Conservation (phyloP, 2,329 filamentous ascomycete genomes). For the Akanthomyces uredinophilus region DNA sequence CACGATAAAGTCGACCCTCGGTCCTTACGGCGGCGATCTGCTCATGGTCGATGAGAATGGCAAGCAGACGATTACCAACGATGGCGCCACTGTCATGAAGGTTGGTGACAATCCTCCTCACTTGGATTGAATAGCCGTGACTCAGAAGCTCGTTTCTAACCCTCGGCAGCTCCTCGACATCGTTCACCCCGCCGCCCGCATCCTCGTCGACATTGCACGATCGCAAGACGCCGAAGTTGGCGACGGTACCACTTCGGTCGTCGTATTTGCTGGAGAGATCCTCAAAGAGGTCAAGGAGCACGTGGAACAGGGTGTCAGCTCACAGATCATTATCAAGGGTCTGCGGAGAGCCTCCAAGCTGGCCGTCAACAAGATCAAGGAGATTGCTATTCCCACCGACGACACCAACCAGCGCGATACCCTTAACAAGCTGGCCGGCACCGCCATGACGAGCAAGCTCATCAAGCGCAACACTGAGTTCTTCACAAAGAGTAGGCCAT, state of each 20-base stretch:
- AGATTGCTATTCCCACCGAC: constrained; percentile 83
- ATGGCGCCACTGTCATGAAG: constrained; percentile 99
- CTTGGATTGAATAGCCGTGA: background rate
- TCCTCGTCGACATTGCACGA: constrained; percentile 95
- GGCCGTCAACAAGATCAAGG: constrained; percentile 98
- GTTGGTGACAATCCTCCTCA: constrained; percentile 38
- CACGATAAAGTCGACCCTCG: constrained; percentile 92
- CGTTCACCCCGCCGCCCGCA: constrained; percentile 92
- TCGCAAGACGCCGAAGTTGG: constrained; percentile 99
- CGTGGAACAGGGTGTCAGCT: constrained; percentile 94
- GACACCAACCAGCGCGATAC: constrained; percentile 84
- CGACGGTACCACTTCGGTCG: constrained; percentile 95
- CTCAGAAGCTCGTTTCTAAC: constrained; percentile 1
- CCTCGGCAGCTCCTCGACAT: constrained; percentile 80
- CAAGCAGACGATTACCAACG: constrained; percentile 95
- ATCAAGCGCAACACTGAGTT: constrained; percentile 96
- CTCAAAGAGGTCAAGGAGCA: constrained; percentile 94
- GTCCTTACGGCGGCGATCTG: constrained; percentile 93
- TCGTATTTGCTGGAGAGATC: constrained; percentile 95
- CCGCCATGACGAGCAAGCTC: constrained; percentile 98
- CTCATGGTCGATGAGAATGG: constrained; percentile 95
- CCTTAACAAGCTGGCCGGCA: constrained; percentile 80
- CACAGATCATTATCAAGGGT: constrained; percentile 96
- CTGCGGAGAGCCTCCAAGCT: constrained; percentile 80
- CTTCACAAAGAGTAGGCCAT: constrained; percentile 83